phyloP scores from a whole-genome alignment of 1,284 basidiomycete species.

The Gomphus bonarii region DNA sequence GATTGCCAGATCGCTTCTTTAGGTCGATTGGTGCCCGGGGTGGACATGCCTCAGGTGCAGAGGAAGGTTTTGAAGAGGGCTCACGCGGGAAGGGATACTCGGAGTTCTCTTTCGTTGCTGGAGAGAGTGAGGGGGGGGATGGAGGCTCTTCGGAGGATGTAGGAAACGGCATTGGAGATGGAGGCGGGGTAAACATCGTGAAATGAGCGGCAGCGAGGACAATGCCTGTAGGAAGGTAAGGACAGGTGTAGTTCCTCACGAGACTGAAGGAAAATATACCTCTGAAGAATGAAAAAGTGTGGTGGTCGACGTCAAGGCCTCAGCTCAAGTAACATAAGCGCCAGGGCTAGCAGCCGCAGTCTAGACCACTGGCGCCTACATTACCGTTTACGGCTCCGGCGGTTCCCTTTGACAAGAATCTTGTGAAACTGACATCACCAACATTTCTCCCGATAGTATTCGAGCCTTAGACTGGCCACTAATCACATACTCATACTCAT shows the following conservation, averaged over 20 bases:
- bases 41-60: conserved; percentile 24
- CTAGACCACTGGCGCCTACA: not conserved
- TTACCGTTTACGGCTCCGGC: not conserved
- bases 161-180: conserved; percentile 14
- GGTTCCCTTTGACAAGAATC: not conserved
- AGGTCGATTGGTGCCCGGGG: conserved; percentile 6
- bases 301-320: not conserved
- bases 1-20: conserved; percentile 3
- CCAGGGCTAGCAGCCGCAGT: not conserved
- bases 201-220: conserved; percentile 10
- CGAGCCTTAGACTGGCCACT: no score
- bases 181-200: conserved; percentile 18
- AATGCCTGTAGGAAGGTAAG: conserved; percentile 1
- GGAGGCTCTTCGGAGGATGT: conserved; percentile 24
- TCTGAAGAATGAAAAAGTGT: not conserved
- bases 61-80: no score
- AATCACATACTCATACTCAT: no score
- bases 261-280: not conserved
- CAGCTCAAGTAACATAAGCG: not conserved
- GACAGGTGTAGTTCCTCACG: not conserved
- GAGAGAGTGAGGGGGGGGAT: conserved; percentile 21
- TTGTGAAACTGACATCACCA: no score
- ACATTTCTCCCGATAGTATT: no score
- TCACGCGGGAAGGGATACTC: no score
- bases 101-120: not conserved